Evolutionary conservation across 352 stramenopile genomes (phyloP), one percentile per base, ranked within the genome.

Genomic region (Thraustotheca clavata): DNA sequence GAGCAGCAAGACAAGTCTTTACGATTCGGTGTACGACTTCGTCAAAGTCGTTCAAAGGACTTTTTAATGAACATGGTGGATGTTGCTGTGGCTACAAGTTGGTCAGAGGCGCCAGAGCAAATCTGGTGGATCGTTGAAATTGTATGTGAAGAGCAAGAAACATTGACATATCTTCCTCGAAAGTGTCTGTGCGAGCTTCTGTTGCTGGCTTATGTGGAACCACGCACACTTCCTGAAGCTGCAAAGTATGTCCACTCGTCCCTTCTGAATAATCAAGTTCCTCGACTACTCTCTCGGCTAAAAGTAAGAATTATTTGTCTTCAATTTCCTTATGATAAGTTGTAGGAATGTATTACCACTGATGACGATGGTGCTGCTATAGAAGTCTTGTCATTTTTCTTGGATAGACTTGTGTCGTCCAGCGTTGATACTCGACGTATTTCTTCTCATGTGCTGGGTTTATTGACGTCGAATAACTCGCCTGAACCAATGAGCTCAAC

Each of bases 51-150:
- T 34, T 76, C 73, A 36, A 85, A 77, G 20, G 85, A 92, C 48
- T 94, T 94, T 40, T 60, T 94, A 1, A 94, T 91, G 80, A 82
- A 92, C 47, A 94, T 94, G 85, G 83, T 94, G 24, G 65, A 79
- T 9, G 78, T 39, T 71, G 76, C 36, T 59, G 83, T 61, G 41
- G 52, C 50, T 26, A 22, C 39, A 0, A 46, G 46, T 8, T 59
- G 57, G 32, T 59, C 54, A 4, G 67, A 68, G 7, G 73, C 69
- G 20, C 60, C 68, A 0, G 74, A 77, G 41, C 80, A 72, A 36
- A 72, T 76, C 7, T 91, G 75, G 79, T 94, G 85, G 85, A 94
- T 94, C 60, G 83, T 81, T 14, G 85, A 94, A 34, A 91, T 94
- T 49, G 85, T 94, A 2, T 92, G 85, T 40, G 85, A 91, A 59